Evolutionary conservation across 2,329 filamentous ascomycete genomes (phyloP), one percentile per base, ranked within the genome.

Genomic region (Zasmidium citrigriseum): DNA sequence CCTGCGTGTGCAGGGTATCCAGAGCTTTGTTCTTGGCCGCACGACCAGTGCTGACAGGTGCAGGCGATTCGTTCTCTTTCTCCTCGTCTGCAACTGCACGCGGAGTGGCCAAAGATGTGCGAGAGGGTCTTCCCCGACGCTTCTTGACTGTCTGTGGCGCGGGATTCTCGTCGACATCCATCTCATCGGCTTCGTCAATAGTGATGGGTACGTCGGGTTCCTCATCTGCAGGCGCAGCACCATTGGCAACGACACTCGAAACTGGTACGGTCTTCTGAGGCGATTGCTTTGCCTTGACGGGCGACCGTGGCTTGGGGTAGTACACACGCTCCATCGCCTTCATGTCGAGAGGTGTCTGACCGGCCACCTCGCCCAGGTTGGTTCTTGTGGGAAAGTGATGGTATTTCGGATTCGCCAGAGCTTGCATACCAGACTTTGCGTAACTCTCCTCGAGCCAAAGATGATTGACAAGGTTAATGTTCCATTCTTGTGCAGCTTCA

Each of bases 401-500:
- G 72, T 96, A 99, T 62, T 89, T 88, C 9, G 83, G 80, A 52
- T 90, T 85, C 3, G 89, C 89, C 21, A 93, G 77, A 0, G 85
- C 84, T 71, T 91, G 89, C 58, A 89, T 79, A 69, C 89, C 83
- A 78, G 92, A 96, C 72, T 89, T 91, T 1, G 93, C 91, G 71
- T 98, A 99, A 75, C 92, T 96, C 71, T 99, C 95, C 74, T 99
- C 95, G 47, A 99, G 83, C 95, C 95, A 99, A 0, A 99, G 82
- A 72, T 99, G 95, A 73, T 98, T 99, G 67, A 96, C 80, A 67
- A 96, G 89, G 57, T 91, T 80, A 55, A 98, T 88, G 54, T 89
- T 89, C 95, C 95, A 99, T 76, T 98, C 95, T 61, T 86, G 85
- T 0, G 95, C 95, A 1, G 95, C 95, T 38, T 89, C 87, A 73